These are phyloP conservation scores for Ceratocystis cubensis DNA, from an alignment of 2,329 filamentous ascomycete species.

Conservation along the genomic window DNA sequence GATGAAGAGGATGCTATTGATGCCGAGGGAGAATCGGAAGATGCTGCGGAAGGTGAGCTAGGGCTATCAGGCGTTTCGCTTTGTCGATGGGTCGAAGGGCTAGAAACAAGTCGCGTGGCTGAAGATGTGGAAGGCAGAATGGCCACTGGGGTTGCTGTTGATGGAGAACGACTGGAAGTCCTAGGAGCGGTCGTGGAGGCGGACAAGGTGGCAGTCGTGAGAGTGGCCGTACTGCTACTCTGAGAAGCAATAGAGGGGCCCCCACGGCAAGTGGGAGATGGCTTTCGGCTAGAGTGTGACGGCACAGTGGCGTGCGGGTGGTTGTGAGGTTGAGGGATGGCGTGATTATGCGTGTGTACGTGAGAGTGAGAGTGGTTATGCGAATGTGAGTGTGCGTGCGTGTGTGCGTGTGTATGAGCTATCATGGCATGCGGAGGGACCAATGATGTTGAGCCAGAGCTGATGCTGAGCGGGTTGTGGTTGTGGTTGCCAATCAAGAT, in stretches of 20 bases:
- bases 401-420: constrained; percentile 8
- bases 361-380: neutral
- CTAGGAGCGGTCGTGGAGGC: neutral
- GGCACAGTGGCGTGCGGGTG: neutral
- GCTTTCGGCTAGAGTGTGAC: neutral
- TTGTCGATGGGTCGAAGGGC: neutral
- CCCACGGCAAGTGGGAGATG: neutral
- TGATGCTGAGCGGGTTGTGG: constrained; percentile 7
- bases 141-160: neutral
- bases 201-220: too few relatives aligned
- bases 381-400: neutral
- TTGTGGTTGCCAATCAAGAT: constrained; percentile 12
- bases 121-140: neutral
- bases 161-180: neutral
- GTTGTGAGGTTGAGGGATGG: neutral
- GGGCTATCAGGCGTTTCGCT: neutral
- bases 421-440: constrained; percentile 18
- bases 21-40: neutral
- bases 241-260: neutral
- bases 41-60: neutral
- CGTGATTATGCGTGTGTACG: constrained; percentile 1
- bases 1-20: constrained; percentile 10
- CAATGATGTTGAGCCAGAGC: constrained; percentile 2
- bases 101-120: neutral
- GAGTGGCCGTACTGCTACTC: neutral